Conservation (phyloP, 225 moss, liverwort and hornwort genomes). For the Thuidium tamariscinum region DNA sequence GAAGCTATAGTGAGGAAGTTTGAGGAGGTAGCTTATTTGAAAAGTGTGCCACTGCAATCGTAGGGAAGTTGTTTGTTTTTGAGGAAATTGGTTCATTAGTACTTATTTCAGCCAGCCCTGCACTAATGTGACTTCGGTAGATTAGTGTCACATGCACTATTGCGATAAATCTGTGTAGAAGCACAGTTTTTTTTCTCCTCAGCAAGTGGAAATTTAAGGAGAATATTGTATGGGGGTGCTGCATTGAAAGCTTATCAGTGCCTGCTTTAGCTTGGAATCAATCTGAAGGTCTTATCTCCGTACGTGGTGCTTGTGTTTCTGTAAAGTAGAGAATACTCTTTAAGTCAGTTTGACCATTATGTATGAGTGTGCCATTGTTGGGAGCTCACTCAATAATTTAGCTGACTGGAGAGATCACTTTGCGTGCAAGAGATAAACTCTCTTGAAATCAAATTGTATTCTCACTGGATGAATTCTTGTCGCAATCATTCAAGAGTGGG, state of each 20-base stretch:
- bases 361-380: background rate
- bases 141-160: background rate
- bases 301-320: background rate
- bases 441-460: background rate
- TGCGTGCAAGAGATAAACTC: background rate
- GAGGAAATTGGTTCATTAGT: background rate
- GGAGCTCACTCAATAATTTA: background rate
- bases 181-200: background rate
- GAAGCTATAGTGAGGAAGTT: background rate
- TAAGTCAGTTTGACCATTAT: background rate
- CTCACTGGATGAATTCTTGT: background rate
- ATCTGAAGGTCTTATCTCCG: background rate
- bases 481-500: background rate
- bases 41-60: background rate
- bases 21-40: background rate
- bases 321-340: background rate
- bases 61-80: background rate
- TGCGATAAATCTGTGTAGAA: background rate
- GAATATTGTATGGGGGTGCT: background rate
- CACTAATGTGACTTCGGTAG: too few relatives aligned
- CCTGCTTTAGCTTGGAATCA: background rate
- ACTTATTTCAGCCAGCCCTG: background rate
- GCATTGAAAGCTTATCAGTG: background rate
- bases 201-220: background rate
- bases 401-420: background rate